phyloP scores from a whole-genome alignment of 2,329 filamentous ascomycete species.

The Fusarium sp. region DNA sequence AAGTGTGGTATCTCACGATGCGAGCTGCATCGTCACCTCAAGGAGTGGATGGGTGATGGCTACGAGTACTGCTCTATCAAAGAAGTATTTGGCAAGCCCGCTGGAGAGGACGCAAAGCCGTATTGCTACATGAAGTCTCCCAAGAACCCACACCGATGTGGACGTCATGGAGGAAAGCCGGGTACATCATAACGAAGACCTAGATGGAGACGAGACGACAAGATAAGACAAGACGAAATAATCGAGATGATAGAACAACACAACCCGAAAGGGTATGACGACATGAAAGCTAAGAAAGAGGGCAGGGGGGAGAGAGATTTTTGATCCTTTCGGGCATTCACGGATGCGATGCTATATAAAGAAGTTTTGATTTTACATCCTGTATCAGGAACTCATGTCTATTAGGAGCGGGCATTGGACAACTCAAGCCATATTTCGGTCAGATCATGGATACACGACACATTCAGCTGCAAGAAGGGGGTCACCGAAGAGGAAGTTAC shows the following conservation, averaged over 20 bases:
- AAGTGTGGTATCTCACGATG: constrained; percentile 71
- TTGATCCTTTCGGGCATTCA: constrained; percentile 9
- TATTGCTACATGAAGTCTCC: constrained; percentile 71
- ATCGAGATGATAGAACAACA: constrained; percentile 16
- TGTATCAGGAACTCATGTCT: constrained; percentile 3
- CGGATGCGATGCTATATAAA: background rate
- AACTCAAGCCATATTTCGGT: background rate
- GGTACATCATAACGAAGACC: constrained; percentile 17
- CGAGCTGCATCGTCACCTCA: constrained; percentile 71
- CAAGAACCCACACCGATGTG: constrained; percentile 67
- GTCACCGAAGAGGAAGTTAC: constrained; percentile 1
- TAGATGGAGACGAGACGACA: constrained; percentile 11
- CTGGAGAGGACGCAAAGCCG: constrained; percentile 58
- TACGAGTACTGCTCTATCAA: constrained; percentile 71
- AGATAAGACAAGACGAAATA: constrained; percentile 10
- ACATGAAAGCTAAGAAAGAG: constrained; percentile 18
- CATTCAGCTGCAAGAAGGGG: background rate
- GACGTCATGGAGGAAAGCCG: constrained; percentile 60
- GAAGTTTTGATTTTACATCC: constrained; percentile 7
- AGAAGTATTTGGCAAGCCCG: constrained; percentile 64
- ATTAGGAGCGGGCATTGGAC: background rate
- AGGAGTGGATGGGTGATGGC: constrained; percentile 66
- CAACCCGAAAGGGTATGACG: constrained; percentile 27
- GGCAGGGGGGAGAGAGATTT: background rate
- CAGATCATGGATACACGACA: constrained; percentile 2